Evolutionary conservation across 2,329 filamentous ascomycete species (phyloP), one percentile per base, ranked within the genome.

Genomic region (Penicillium sp.): DNA sequence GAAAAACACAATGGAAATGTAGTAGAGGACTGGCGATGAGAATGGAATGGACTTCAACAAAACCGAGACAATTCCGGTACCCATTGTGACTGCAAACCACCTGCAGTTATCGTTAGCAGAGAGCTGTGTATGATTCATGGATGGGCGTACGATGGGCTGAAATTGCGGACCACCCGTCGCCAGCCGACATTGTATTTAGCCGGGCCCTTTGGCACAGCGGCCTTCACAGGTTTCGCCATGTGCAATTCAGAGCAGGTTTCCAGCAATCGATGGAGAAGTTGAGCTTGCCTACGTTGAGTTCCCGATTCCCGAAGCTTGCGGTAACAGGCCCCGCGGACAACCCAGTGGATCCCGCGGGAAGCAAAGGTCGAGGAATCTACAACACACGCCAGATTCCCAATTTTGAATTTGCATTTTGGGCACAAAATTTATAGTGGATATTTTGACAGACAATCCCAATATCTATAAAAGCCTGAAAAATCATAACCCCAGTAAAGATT

Each of bases 51-150:
- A 80, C 60, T 83, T 77, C 18, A 89, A 77, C 20, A 89, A 75
- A 37, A 88, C 80, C 1, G 83, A 82, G 8, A 87, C 82, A 37
- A 89, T 83, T 20, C 86, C 87, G 0, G 86, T 89, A 26, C 87
- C 87, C 86, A 89, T 85, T 42, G 78, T 84, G 29, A 81, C 78
- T 2, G 80, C 75, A 66, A 85, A 85, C 83, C 84, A 85, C 68
- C 81, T 77, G 37, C 41, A 7, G 20, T 51, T 14, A 20, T 48
- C n/a, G 35, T 49, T 37, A 33, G 11, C 20, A 29, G 22, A 29
- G 31, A 33, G 12, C 6, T 18, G 8, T 18, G 12, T 3, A 20
- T 37, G 33, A 14, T 18, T 49, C 46, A 49, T 25, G n/a, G 51
- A 29, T 6, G 22, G 11, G 72, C 79, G 67, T 69, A 82, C 79